phyloP scores from a whole-genome alignment of 75 land plant genomes.

The Picea glauca region DNA sequence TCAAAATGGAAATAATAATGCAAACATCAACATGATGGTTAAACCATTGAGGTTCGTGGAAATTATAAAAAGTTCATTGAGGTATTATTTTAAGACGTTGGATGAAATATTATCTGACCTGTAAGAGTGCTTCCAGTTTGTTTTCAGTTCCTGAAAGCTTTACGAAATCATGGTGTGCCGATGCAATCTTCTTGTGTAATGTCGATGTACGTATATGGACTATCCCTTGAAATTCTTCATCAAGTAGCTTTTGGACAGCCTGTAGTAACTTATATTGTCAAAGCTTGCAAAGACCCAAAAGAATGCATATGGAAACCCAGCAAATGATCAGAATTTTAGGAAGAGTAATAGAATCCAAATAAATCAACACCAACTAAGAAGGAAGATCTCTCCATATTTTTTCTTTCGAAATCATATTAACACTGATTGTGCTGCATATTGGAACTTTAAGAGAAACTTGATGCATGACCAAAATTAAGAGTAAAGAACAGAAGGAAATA shows the following conservation, averaged over 20 bases:
- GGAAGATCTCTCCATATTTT: not conserved
- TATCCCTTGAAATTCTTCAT: conserved; percentile 97
- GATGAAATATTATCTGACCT: conserved; percentile 37
- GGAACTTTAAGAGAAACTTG: not conserved
- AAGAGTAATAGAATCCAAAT: not conserved
- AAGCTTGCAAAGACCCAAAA: not conserved
- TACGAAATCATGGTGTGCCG: conserved; percentile 90
- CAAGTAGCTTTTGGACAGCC: conserved; percentile 92
- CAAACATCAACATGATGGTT: not conserved
- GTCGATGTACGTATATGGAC: conserved; percentile 87
- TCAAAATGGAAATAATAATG: no score
- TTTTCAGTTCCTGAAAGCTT: conserved; percentile 89
- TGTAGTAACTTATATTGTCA: conserved; percentile 22
- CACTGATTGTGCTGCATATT: not conserved
- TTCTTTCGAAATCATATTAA: not conserved
- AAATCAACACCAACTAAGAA: not conserved
- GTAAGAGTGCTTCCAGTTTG: conserved; percentile 87
- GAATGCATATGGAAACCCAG: not conserved
- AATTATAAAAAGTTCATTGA: not conserved
- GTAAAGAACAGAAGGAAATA: not conserved
- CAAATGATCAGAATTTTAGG: not conserved
- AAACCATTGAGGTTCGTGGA: not conserved
- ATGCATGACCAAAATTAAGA: not conserved
- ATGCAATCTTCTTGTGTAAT: conserved; percentile 88
- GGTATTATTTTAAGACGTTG: not conserved